Conservation (phyloP, 2,329 filamentous ascomycete genomes). For the Colletotrichum coccodes region DNA sequence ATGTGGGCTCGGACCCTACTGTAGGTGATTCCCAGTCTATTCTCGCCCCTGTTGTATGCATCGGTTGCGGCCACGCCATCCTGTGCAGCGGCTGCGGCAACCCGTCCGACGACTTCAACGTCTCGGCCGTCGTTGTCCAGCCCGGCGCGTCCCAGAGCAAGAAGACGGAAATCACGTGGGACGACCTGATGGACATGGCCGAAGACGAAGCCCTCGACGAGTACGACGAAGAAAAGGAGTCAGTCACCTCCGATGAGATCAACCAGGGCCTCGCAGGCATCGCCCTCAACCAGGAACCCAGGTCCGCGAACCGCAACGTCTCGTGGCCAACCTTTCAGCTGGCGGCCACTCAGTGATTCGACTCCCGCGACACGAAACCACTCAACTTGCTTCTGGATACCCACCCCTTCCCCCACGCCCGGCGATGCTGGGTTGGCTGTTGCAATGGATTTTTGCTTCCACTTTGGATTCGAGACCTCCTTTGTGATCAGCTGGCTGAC, state of each 20-base stretch:
- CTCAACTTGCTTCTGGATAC: background rate
- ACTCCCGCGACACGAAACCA: background rate
- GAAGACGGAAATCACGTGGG: slow-evolving; percentile 24
- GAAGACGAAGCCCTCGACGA: slow-evolving; percentile 47
- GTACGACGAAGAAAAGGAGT: slow-evolving; percentile 49
- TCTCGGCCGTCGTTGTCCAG: slow-evolving; percentile 1
- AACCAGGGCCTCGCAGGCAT: slow-evolving; percentile 16
- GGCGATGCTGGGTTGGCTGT: slow-evolving; percentile 22
- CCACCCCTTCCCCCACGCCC: background rate
- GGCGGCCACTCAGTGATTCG: slow-evolving; percentile 17
- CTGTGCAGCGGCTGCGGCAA: slow-evolving; percentile 52
- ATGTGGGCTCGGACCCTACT: slow-evolving; percentile 97
- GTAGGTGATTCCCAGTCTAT: slow-evolving; percentile 74
- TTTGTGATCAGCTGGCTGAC: slow-evolving; percentile 52
- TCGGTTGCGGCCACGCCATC: slow-evolving; percentile 57
- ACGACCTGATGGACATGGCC: slow-evolving; percentile 35
- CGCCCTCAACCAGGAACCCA: slow-evolving; percentile 3
- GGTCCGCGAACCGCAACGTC: background rate
- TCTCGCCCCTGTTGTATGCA: slow-evolving; percentile 49
- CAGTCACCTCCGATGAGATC: slow-evolving; percentile 17
- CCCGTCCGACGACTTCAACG: slow-evolving; percentile 32
- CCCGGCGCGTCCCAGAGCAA: slow-evolving; percentile 6
- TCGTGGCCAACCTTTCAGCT: slow-evolving; percentile 31
- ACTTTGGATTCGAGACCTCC: slow-evolving; percentile 32
- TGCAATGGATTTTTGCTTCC: slow-evolving; percentile 34